phyloP scores from a whole-genome alignment of 2,329 filamentous ascomycete species.

The Beauveria varroae region DNA sequence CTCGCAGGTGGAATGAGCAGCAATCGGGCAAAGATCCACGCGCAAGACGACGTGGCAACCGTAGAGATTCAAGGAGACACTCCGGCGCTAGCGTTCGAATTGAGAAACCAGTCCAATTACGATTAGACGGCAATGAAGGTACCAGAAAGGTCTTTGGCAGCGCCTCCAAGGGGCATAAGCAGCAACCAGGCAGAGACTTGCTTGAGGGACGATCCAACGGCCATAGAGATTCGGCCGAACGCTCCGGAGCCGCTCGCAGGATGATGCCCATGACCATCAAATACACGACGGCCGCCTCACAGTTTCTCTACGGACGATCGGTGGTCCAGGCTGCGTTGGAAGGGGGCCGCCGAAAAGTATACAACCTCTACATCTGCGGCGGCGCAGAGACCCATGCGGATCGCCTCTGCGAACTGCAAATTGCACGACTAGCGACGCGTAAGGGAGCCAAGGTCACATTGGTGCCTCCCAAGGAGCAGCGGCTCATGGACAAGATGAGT shows the following conservation, averaged over 20 bases:
- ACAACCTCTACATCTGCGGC: conserved; percentile 73
- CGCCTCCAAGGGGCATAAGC: not conserved
- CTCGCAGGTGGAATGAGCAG: not conserved
- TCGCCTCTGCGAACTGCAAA: conserved; percentile 34
- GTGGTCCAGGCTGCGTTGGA: conserved; percentile 74
- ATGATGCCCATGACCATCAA: conserved; percentile 32
- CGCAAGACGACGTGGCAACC: not conserved
- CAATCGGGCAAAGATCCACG: not conserved
- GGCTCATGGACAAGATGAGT: conserved; percentile 76
- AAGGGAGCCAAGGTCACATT: conserved; percentile 47
- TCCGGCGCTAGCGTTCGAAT: no score
- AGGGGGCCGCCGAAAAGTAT: conserved; percentile 60
- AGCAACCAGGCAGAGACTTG: not conserved
- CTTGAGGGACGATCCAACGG: not conserved
- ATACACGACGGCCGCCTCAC: conserved; percentile 78
- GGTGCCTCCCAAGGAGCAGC: conserved; percentile 54
- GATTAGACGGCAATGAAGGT: not conserved
- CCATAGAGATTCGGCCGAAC: not conserved
- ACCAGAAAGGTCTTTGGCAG: no score
- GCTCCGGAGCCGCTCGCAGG: conserved; percentile 6
- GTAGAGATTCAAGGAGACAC: no score
- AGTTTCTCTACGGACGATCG: conserved; percentile 82
- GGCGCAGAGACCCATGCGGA: conserved; percentile 45
- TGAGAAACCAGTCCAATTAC: no score
- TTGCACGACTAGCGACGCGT: conserved; percentile 39